Evolutionary conservation across 2,329 filamentous ascomycete genomes (phyloP).

Genomic region (Aurifilum marmelostoma): DNA sequence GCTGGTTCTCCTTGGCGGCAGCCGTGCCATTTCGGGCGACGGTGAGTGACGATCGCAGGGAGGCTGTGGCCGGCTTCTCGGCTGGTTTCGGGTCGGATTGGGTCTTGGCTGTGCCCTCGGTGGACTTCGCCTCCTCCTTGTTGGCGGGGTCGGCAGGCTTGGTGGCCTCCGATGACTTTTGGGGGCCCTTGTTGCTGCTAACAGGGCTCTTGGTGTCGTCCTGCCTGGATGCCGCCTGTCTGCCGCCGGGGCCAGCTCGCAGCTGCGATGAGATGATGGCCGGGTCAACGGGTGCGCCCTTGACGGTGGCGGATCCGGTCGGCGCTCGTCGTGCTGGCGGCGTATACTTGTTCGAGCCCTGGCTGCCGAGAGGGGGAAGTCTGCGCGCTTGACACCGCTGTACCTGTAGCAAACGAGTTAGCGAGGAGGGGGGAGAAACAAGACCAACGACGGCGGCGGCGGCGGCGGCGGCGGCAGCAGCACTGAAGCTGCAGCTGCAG

Average conservation of each 20-base stretch:
- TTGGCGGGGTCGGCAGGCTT: constrained; percentile 36
- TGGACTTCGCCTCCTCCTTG: constrained; percentile 38
- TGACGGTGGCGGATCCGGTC: constrained; percentile 71
- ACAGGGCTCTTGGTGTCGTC: constrained; percentile 40
- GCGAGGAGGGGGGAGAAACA: not conserved
- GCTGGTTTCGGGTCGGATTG: constrained; percentile 31
- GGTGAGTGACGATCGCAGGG: constrained; percentile 36
- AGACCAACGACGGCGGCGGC: too few relatives aligned
- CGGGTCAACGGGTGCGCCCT: constrained; percentile 79
- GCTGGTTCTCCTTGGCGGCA: constrained; percentile 50
- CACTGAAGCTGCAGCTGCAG: constrained; percentile 12
- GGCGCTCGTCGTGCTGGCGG: constrained; percentile 86
- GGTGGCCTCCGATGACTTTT: constrained; percentile 30
- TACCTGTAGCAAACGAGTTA: constrained; percentile 60
- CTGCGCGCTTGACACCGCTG: constrained; percentile 80
- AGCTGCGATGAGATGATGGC: constrained; percentile 91
- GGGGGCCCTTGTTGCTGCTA: constrained; percentile 40
- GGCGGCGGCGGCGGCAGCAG: constrained; percentile 4
- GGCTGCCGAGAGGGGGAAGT: constrained; percentile 68
- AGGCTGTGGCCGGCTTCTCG: constrained; percentile 28
- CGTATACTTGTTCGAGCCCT: constrained; percentile 73
- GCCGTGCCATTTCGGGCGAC: constrained; percentile 47
- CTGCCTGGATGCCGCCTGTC: constrained; percentile 42
- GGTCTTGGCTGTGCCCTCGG: constrained; percentile 37
- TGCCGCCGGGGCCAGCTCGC: constrained; percentile 47